These are phyloP conservation scores for Yamadazyma olivae DNA, from an alignment of 805 yeast species.

Conservation along the genomic window DNA sequence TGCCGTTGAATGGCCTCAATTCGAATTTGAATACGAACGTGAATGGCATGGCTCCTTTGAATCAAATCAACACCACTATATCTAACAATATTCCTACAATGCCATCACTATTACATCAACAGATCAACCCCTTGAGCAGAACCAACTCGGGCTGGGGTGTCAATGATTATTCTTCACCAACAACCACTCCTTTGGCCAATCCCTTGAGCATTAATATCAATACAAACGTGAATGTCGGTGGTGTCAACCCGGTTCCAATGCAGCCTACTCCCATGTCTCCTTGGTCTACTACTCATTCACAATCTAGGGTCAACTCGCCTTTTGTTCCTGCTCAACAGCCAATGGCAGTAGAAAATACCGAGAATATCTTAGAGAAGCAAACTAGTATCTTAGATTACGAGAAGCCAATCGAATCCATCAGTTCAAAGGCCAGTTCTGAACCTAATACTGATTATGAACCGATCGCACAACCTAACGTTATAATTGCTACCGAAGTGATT, in stretches of 20 bases:
- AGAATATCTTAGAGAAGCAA: not conserved
- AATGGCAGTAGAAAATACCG: not conserved
- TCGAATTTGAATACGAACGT: not conserved
- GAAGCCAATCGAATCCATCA: not conserved
- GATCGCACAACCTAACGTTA: conserved; percentile 5
- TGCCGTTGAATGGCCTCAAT: not conserved
- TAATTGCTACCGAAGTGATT: not conserved
- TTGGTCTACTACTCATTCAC: conserved; percentile 34
- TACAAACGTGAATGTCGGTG: not conserved
- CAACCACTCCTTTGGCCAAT: not conserved
- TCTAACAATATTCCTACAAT: conserved; percentile 8
- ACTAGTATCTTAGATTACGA: not conserved
- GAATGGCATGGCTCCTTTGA: not conserved
- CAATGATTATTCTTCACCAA: conserved; percentile 18
- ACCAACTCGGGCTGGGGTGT: conserved; percentile 40
- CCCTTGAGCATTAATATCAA: conserved; percentile 5
- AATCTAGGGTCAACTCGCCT: conserved; percentile 39
- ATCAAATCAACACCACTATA: not conserved
- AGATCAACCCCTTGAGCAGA: conserved; percentile 31
- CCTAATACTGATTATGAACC: conserved; percentile 1
- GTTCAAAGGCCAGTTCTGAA: not conserved
- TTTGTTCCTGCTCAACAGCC: conserved; percentile 23
- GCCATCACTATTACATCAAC: conserved; percentile 37
- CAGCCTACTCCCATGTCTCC: conserved; percentile 43
- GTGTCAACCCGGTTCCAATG: conserved; percentile 12